These are phyloP conservation scores for Madurella fahalii DNA, from an alignment of 2,329 filamentous ascomycete genomes.

Conservation along the genomic window DNA sequence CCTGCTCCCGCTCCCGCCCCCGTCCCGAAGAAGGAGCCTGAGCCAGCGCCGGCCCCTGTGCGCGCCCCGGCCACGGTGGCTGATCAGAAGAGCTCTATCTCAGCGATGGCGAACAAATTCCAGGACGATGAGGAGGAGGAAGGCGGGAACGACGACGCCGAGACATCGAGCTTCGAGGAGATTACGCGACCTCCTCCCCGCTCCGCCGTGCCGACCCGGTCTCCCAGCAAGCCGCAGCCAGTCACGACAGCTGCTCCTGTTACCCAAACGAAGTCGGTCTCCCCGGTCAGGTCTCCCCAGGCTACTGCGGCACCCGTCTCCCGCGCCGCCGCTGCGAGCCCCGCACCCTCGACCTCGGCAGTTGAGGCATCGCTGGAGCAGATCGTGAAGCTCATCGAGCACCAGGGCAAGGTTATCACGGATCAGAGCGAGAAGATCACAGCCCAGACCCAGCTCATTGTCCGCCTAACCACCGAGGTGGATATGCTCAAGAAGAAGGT, in stretches of 20 bases:
- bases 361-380: slow-evolving; percentile 66
- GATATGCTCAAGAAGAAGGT: slow-evolving; percentile 77
- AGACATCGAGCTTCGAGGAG: slow-evolving; percentile 82
- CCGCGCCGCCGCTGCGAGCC: slow-evolving; percentile 33
- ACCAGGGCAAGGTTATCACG: slow-evolving; percentile 72
- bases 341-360: slow-evolving; percentile 40
- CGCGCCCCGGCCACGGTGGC: slow-evolving; percentile 65
- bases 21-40: slow-evolving; percentile 53
- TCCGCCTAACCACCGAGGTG: slow-evolving; percentile 65
- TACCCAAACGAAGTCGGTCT: slow-evolving; percentile 42
- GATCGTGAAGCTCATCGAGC: slow-evolving; percentile 73
- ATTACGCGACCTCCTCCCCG: slow-evolving; percentile 71
- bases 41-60: slow-evolving; percentile 47
- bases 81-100: slow-evolving; percentile 83
- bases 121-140: slow-evolving; percentile 65
- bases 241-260: slow-evolving; percentile 7
- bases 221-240: slow-evolving; percentile 10
- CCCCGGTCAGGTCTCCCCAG: slow-evolving; percentile 37
- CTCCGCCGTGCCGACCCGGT: slow-evolving; percentile 32
- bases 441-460: slow-evolving; percentile 68
- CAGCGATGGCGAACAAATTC: slow-evolving; percentile 79
- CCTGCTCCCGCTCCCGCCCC: slow-evolving; percentile 43
- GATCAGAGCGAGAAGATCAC: slow-evolving; percentile 68
- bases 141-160: slow-evolving; percentile 51
- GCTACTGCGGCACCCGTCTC: slow-evolving; percentile 34